phyloP scores from a whole-genome alignment of 768 basidiomycete species.

The Postia placenta region DNA sequence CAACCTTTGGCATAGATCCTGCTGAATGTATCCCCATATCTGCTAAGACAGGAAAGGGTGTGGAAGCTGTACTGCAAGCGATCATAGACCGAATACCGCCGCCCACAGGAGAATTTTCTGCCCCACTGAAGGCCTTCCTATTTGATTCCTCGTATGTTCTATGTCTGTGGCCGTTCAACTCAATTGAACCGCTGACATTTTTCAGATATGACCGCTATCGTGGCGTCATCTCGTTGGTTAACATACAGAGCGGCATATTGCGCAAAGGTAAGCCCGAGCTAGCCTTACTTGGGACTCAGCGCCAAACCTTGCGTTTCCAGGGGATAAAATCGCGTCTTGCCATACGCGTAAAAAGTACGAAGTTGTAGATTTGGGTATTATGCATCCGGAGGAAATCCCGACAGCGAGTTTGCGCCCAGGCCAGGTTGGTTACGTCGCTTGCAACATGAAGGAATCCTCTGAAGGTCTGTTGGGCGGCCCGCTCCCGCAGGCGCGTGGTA shows the following conservation, averaged over 20 bases:
- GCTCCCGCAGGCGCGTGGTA: background rate
- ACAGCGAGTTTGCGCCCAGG: constrained; percentile 63
- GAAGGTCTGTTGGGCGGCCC: too few species aligned
- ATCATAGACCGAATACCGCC: constrained; percentile 84
- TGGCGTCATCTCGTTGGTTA: constrained; percentile 91
- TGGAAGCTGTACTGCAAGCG: constrained; percentile 69
- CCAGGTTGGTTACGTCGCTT: constrained; percentile 85
- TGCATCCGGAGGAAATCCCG: constrained; percentile 86
- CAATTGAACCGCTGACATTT: background rate
- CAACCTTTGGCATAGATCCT: constrained; percentile 77
- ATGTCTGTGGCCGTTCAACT: background rate
- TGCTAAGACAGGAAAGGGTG: constrained; percentile 88
- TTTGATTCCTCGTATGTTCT: constrained; percentile 79
- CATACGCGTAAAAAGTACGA: constrained; percentile 87
- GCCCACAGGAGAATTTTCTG: constrained; percentile 48
- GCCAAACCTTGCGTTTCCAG: constrained; percentile 30
- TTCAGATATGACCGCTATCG: constrained; percentile 89
- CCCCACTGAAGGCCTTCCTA: constrained; percentile 74
- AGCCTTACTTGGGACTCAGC: background rate
- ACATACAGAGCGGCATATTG: constrained; percentile 72
- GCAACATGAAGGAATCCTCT: constrained; percentile 96
- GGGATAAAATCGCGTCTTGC: constrained; percentile 85
- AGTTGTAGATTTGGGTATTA: constrained; percentile 80
- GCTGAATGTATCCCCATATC: constrained; percentile 74
- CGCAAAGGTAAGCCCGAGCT: constrained; percentile 55